Conservation (phyloP, 1,284 basidiomycete genomes). For the Malassezia furfur region DNA sequence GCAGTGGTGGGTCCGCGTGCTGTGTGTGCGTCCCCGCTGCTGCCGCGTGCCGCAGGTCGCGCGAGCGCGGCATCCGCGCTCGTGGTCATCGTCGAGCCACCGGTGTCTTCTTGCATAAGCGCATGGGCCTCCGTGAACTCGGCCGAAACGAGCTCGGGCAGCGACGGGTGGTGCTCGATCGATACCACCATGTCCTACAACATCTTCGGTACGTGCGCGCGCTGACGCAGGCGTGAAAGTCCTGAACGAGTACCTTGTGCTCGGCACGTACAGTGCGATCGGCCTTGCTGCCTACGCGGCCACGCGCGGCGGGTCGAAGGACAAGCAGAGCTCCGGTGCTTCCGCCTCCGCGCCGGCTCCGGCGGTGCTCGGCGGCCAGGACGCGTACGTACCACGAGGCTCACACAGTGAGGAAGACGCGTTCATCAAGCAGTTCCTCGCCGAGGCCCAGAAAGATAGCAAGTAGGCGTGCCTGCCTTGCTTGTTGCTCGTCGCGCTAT, state of each 20-base stretch:
- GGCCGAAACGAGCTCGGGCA: conserved; percentile 1
- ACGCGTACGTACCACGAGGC: not conserved
- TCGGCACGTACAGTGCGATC: conserved; percentile 33
- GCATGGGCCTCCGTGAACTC: not conserved
- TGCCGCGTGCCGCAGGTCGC: no score
- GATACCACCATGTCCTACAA: conserved; percentile 34
- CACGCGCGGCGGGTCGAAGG: conserved; percentile 18
- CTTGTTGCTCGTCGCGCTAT: not conserved
- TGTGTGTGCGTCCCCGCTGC: no score
- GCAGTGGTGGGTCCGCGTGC: no score
- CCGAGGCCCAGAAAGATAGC: conserved; percentile 32
- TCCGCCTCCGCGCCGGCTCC: conserved; percentile 4
- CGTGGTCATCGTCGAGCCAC: not conserved
- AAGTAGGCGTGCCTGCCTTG: not conserved
- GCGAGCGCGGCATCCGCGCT: not conserved
- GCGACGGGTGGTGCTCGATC: not conserved
- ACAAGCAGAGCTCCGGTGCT: conserved; percentile 5
- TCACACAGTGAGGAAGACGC: conserved; percentile 40
- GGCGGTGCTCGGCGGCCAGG: not conserved
- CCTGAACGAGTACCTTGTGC: conserved; percentile 43
- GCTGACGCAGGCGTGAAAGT: conserved; percentile 27
- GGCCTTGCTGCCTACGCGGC: conserved; percentile 21
- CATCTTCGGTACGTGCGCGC: conserved; percentile 33
- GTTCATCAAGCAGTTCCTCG: conserved; percentile 46
- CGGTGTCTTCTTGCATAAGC: conserved; percentile 1